Percentiles rank a stretch among this genome's conserved stretches.
phyloP scores from a whole-genome alignment of 2,329 filamentous ascomycete species.

The Neopestalotiopsis clavispora region DNA sequence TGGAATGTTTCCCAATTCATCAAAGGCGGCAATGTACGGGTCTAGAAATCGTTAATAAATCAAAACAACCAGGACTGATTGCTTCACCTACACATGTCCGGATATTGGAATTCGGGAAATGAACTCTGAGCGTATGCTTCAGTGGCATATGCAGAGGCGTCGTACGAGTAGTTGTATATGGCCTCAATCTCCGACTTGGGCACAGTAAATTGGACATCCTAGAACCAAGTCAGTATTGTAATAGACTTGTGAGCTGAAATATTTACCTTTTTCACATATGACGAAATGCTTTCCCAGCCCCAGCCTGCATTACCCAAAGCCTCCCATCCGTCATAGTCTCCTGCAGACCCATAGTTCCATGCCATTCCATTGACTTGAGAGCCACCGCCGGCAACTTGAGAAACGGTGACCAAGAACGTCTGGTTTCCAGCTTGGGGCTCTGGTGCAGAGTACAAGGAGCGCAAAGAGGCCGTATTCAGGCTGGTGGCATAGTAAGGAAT shows the following conservation, averaged over 20 bases:
- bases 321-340: slow-evolving; percentile 40
- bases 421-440: slow-evolving; percentile 4
- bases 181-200: slow-evolving; percentile 5
- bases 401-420: slow-evolving; percentile 8
- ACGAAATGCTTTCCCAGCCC: slow-evolving; percentile 39
- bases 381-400: slow-evolving; percentile 16
- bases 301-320: slow-evolving; percentile 41
- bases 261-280: slow-evolving; percentile 33
- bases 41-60: not conserved
- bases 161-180: slow-evolving; percentile 9
- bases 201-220: slow-evolving; percentile 7
- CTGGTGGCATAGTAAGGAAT: slow-evolving; percentile 17
- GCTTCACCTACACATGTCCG: slow-evolving; percentile 7
- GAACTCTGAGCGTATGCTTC: slow-evolving; percentile 3
- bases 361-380: slow-evolving; percentile 31
- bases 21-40: slow-evolving; percentile 8
- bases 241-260: not conserved
- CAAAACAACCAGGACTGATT: not conserved
- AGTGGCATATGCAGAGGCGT: slow-evolving; percentile 9
- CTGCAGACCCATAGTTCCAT: slow-evolving; percentile 30
- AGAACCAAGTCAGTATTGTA: not conserved
- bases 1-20: not conserved
- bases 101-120: slow-evolving; percentile 14
- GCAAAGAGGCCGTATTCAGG: slow-evolving; percentile 6
- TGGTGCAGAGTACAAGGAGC: slow-evolving; percentile 11